Conservation (phyloP, 2,329 filamentous ascomycete species). For the Pseudogymnoascus sp. region DNA sequence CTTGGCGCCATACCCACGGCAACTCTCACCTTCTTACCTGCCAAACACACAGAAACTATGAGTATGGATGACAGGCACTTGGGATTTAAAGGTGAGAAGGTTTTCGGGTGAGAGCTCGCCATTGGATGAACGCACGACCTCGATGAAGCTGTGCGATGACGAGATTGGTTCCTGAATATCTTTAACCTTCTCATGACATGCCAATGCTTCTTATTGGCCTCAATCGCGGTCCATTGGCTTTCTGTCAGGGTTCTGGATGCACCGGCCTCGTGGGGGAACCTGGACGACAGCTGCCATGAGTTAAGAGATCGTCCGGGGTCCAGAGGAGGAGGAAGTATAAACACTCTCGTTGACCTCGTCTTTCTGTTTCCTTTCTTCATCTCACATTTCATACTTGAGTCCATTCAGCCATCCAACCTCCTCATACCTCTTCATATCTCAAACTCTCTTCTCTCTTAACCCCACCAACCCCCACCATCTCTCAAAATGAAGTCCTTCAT, state of each 20-base stretch:
- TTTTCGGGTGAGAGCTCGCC: not conserved
- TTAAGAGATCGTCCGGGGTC: not conserved
- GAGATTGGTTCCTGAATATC: constrained; percentile 4
- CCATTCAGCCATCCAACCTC: not conserved
- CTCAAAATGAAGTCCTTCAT: constrained; percentile 31
- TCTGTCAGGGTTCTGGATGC: not conserved
- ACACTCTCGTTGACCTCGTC: not conserved
- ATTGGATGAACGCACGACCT: not conserved
- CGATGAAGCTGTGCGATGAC: not conserved
- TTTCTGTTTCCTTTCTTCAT: not conserved
- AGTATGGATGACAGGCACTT: not conserved
- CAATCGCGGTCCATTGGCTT: not conserved
- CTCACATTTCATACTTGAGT: not conserved
- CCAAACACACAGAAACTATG: too few species aligned
- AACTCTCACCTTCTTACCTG: too few species aligned
- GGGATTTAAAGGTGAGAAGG: not conserved
- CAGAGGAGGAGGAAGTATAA: not conserved
- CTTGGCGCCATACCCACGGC: too few species aligned
- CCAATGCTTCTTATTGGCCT: not conserved
- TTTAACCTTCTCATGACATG: constrained; percentile 3
- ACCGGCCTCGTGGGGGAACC: not conserved
- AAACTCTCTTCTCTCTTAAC: too few species aligned
- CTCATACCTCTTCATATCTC: not conserved
- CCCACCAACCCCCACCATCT: not conserved
- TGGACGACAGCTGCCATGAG: constrained; percentile 2